Evolutionary conservation across 1,284 basidiomycete genomes (phyloP), one percentile per base, ranked within the genome.

Genomic region (Cutaneotrichosporon sp.): DNA sequence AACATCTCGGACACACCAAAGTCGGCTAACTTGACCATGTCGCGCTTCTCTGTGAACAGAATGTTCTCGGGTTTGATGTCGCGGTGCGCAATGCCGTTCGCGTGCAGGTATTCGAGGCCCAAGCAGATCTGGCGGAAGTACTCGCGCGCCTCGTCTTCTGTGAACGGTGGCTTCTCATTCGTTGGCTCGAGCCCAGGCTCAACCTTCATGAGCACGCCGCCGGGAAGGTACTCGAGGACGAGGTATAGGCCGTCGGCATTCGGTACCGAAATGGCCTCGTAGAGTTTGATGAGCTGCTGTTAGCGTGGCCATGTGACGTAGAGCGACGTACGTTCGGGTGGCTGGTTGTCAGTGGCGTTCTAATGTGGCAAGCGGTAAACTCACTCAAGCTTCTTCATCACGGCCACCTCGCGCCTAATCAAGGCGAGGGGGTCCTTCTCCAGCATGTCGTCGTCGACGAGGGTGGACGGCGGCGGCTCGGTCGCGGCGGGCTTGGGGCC

Each of bases 1-100:
- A 84, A 84, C 78, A 85, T 83, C 59, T 85, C 83, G 1, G 82
- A 83, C 0, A 85, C 83, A 31, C 84, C 84, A 71, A 86, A 86
- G 65, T 85, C 83, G 67, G 81, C 84, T 52, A 86, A 77, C 70
- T 85, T 85, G 74, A 83, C 83, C 11, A 74, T 72, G 54, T 75
- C 70, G n/a, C 74, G 69, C 62, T 83, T 79, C n/a, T 75, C 74
- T 13, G 78, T 79, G 16, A 85, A 75, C 25, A 86, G 75, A 33
- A 84, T 80, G 70, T 86, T 84, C 67, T 83, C 83, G 0, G 83
- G 83, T 69, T 84, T 83, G 75, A 83, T 81, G 75, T 83, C 82
- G 14, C 81, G 76, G 67, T 83, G 83, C 6, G 82, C 80, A 33
- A 86, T 81, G 31, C 81, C 80, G 71, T 84, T 84, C 42, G 77